Conservation (phyloP, 2,329 filamentous ascomycete genomes). For the Remersonia thermophila region DNA sequence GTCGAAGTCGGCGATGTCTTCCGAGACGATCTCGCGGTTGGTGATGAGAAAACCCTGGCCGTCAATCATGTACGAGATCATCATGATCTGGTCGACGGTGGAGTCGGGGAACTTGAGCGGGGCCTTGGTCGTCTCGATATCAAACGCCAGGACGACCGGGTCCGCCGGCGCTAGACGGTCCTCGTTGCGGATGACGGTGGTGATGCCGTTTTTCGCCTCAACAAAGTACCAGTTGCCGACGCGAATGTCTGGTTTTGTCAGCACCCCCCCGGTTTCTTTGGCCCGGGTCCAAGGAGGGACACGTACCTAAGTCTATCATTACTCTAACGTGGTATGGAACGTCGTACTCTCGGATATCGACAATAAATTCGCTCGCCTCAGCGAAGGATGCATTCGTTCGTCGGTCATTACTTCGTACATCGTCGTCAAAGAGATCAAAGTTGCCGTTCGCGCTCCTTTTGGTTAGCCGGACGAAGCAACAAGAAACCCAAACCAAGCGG, state of each 20-base stretch:
- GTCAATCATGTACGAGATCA: conserved; percentile 99
- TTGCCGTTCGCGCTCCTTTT: conserved; percentile 55
- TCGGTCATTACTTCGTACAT: conserved; percentile 67
- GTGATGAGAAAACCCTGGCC: conserved; percentile 96
- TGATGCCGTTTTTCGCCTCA: conserved; percentile 81
- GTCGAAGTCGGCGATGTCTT: conserved; percentile 95
- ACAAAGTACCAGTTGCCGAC: conserved; percentile 97
- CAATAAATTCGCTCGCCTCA: conserved; percentile 92
- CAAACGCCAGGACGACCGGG: conserved; percentile 95
- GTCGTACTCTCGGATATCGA: conserved; percentile 98
- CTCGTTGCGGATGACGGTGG: conserved; percentile 73
- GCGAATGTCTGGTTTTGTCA: conserved; percentile 58
- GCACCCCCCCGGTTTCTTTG: background rate
- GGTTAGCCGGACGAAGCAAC: conserved; percentile 9
- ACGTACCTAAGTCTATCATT: conserved; percentile 80
- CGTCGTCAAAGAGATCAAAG: conserved; percentile 91
- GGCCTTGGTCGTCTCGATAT: conserved; percentile 95
- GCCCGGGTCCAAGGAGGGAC: too few relatives aligned
- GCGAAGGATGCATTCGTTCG: conserved; percentile 61
- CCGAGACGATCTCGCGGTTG: conserved; percentile 92
- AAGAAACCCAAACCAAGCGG: too few relatives aligned
- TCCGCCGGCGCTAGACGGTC: conserved; percentile 83
- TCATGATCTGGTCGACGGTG: conserved; percentile 94
- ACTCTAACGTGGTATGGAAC: conserved; percentile 98
- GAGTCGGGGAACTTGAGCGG: conserved; percentile 95